A percentile compares a stretch with the other conserved stretches of the same genome.
Conservation (phyloP, 2,329 filamentous ascomycete species). For the Xylaria sp. region DNA sequence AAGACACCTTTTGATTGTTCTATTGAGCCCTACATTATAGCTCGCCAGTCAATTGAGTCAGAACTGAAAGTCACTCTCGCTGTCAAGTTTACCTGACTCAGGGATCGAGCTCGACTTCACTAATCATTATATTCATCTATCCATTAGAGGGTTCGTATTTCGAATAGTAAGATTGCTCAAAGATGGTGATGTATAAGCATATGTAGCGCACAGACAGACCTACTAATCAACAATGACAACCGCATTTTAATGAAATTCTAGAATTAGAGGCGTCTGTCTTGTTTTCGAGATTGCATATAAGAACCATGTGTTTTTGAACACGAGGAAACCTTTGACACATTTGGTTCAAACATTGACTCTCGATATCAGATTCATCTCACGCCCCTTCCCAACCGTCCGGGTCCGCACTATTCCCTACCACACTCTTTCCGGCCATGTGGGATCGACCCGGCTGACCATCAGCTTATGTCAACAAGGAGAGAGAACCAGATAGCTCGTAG, state of each 20-base stretch:
- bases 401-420: neutral
- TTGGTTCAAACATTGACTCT: neutral
- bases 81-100: neutral
- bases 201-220: neutral
- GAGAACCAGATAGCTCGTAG: neutral
- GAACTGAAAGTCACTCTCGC: neutral
- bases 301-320: neutral
- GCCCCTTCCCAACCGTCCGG: neutral
- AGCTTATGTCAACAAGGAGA: neutral
- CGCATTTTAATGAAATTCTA: neutral
- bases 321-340: neutral
- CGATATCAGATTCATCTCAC: constrained; percentile 4
- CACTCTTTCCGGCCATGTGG: constrained; percentile 3
- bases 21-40: neutral
- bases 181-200: neutral
- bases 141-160: neutral
- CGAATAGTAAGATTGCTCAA: neutral
- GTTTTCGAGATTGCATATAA: neutral
- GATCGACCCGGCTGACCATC: neutral
- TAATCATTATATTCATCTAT: neutral
- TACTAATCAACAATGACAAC: neutral
- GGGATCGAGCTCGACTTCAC: neutral
- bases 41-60: neutral
- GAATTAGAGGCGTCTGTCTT: neutral
- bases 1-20: neutral